These are phyloP conservation scores for Neckera pumila DNA, from an alignment of 225 moss, liverwort and hornwort genomes.

Conservation along the genomic window DNA sequence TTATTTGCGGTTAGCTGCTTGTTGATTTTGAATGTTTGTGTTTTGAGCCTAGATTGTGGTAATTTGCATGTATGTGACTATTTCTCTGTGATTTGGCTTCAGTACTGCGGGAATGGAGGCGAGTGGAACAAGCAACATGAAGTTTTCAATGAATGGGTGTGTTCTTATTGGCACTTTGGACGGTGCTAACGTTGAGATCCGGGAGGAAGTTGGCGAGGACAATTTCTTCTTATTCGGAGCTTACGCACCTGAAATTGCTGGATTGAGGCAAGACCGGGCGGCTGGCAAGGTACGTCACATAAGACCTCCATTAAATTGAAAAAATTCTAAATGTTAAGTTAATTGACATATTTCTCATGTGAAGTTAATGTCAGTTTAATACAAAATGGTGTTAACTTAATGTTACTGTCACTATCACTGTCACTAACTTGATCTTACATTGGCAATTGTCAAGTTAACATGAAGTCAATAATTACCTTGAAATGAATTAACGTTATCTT, in stretches of 20 bases:
- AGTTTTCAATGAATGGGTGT: slow-evolving; percentile 89
- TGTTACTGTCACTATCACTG: neutral
- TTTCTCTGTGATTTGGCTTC: neutral
- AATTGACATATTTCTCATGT: neutral
- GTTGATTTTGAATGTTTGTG: neutral
- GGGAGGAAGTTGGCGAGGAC: slow-evolving; percentile 84
- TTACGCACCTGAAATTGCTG: slow-evolving; percentile 54
- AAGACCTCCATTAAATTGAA: neutral
- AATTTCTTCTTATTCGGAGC: slow-evolving; percentile 95
- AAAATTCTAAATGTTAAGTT: neutral
- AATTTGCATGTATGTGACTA: neutral
- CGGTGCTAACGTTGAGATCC: slow-evolving; percentile 90
- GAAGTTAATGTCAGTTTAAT: neutral
- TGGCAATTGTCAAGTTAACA: neutral
- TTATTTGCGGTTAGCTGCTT: neutral
- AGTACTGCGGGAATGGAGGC: slow-evolving; percentile 99
- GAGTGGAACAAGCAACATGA: slow-evolving; percentile 99
- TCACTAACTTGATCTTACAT: neutral
- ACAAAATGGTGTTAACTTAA: neutral
- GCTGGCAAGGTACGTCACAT: slow-evolving; percentile 47
- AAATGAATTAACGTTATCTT: neutral
- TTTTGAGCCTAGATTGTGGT: neutral
- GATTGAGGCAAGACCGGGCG: slow-evolving; percentile 58
- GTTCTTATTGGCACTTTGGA: slow-evolving; percentile 86
- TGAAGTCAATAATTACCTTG: neutral